phyloP scores from a whole-genome alignment of 2,329 filamentous ascomycete species.

The Cordyceps cicadae region DNA sequence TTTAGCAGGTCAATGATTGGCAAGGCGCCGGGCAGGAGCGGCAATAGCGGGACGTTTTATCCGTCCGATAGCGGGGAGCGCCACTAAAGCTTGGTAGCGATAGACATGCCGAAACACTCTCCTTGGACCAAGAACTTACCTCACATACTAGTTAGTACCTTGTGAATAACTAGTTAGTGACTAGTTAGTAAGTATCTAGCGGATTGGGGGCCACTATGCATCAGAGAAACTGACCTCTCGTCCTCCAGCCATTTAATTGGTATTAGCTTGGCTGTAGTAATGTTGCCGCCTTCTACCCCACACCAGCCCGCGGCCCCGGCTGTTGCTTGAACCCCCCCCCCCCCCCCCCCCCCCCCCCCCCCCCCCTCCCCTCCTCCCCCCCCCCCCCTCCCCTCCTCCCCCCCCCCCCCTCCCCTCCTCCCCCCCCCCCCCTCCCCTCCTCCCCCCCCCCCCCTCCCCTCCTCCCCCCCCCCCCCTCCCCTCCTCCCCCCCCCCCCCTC shows the following conservation, averaged over 20 bases:
- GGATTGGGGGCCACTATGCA: neutral
- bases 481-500: no score
- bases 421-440: no score
- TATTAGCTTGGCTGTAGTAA: constrained; percentile 4
- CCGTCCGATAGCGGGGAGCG: neutral
- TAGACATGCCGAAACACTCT: neutral
- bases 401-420: no score
- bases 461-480: no score
- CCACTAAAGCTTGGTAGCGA: neutral
- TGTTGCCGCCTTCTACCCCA: constrained; percentile 1
- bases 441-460: no score
- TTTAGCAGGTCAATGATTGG: constrained; percentile 1
- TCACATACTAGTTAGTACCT: no score
- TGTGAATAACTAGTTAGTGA: no score
- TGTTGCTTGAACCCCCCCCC: no score
- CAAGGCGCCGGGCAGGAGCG: neutral
- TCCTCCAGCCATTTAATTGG: neutral
- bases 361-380: no score
- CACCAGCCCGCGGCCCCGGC: neutral
- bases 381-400: no score
- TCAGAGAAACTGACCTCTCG: neutral
- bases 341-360: no score
- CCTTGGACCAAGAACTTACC: neutral
- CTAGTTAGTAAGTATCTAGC: neutral
- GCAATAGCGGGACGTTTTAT: constrained; percentile 8